Percentiles rank a stretch among this genome's conserved stretches.
phyloP scores from a whole-genome alignment of 169 alveolate species.

The Plasmodium vinckei region DNA sequence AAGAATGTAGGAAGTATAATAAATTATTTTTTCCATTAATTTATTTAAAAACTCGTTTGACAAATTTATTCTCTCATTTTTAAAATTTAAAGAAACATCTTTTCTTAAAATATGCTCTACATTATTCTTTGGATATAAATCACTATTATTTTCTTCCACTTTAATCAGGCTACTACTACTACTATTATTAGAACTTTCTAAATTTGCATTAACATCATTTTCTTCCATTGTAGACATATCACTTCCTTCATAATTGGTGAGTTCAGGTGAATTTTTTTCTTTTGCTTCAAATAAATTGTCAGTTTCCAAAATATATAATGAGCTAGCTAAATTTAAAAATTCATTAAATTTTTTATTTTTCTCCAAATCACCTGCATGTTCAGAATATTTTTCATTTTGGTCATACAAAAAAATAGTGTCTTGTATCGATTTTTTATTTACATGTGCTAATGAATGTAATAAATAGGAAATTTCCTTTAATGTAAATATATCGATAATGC shows the following conservation, averaged over 20 bases:
- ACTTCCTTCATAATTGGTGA: neutral
- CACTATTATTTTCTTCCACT: neutral
- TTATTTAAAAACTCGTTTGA: conserved; percentile 51
- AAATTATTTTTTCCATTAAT: conserved; percentile 20
- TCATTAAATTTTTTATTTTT: neutral
- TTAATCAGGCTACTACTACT: no score
- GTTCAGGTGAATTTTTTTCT: neutral
- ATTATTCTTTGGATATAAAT: no score
- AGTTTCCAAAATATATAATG: neutral
- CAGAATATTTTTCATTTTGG: neutral
- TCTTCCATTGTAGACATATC: neutral
- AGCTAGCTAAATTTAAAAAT: neutral
- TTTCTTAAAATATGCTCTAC: neutral
- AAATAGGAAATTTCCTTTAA: conserved; percentile 55
- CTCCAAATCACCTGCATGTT: neutral
- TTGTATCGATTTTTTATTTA: conserved; percentile 14
- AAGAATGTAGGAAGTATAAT: conserved; percentile 26
- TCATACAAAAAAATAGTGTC: conserved; percentile 9
- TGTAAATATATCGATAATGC: conserved; percentile 9
- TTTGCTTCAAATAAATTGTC: neutral
- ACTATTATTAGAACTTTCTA: neutral
- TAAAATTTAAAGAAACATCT: conserved; percentile 23
- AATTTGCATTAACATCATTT: neutral
- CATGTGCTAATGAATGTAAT: conserved; percentile 25
- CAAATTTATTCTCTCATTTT: conserved; percentile 34